Evolutionary conservation across 768 basidiomycete species (phyloP), one percentile per base, ranked within the genome.

Genomic region (Cystofilobasidium capitatum): DNA sequence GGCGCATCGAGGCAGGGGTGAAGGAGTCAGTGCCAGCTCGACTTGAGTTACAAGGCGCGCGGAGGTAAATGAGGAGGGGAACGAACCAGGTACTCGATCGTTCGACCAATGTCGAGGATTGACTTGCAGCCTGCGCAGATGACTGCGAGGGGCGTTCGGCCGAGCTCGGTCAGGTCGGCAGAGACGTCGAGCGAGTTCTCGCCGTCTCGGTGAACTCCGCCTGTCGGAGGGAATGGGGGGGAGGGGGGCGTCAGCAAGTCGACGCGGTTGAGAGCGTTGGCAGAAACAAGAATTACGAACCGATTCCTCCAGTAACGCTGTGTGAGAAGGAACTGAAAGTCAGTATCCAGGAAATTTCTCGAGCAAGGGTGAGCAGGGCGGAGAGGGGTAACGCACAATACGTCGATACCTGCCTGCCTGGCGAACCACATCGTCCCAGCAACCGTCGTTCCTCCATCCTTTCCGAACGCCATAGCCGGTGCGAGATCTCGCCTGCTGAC

Each of bases 121-220:
- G 88, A 90, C 76, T 98, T 99, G 24, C 89, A 86, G 14, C 96
- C 96, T 13, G 92, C 88, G 22, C 93, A 94, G 13, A 98, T 85
- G 40, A 99, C 82, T 3, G 88, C 91, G 54, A 98, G 89, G 22
- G 68, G 68, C 1, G 90, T 94, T 24, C 89, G 82, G 26, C 88
- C 81, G 39, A 99, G 83, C 75, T 97, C 91, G 12, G 86, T 86
- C 20, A 99, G 80, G 75, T 99, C 94, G 20, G 94, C 91, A 20
- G 94, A 97, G 35, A 99, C 80, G 73, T 99, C 94, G 84, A 98
- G 85, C 22, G 89, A 91, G 71, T 81, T 80, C 80, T 88, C 84
- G 39, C 84, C 88, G 12, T 85, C 85, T 1, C 88, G 81, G 75
- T 88, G 91, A 2, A 92, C 91, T 51, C 91, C 91, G 12, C 90